Base-by-base conservation (phyloP, 1,139 yeast genomes). In the Nakaseomyces delphensis region DNA sequence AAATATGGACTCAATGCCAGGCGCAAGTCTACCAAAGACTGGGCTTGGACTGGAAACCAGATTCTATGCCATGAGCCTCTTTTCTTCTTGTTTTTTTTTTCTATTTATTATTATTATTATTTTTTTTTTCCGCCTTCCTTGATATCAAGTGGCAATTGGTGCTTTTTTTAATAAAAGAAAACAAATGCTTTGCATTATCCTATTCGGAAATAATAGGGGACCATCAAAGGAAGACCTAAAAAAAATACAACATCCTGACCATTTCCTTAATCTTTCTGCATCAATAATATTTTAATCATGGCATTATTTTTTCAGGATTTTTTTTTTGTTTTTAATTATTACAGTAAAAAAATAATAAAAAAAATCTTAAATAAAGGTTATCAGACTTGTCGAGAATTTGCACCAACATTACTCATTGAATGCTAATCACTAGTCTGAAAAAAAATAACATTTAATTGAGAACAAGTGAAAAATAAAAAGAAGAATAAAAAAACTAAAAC, bases 1-100 rank as follows among this genome's bases (percentile, higher is more conserved):
- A 61, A 40, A 60, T 78, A 20, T 79, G 85, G 85, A 70, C 71
- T 19, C 74, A 71, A 36, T 79, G 78, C 23, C 85, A 79, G 58
- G 57, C 70, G 11, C 66, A 66, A 40, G 75, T 79, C 29, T 78
- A 78, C 55, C 65, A 65, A 38, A 64, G 78, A 41, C 55, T 79
- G 39, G 79, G 78, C 0, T 60, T 77, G 32, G 76, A 76, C 55
- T 77, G 82, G 81, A 68, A 68, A 37, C 78, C 80, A 1, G 81
- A 76, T 51, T 64, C 20, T n/a, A 38, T 36, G 32, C 33, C 19
- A 11, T 36, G n/a, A 21, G 18, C 18, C 3, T 14, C n/a, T 25
- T 25, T 10, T 25, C 9, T 29, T n/a, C n/a, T n/a, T n/a, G n/a
- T n/a, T n/a, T n/a, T n/a, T n/a, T n/a, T n/a, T n/a, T n/a, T n/a